phyloP scores from a whole-genome alignment of 495 filamentous ascomycete genomes.

The Penicillium riverlandense region DNA sequence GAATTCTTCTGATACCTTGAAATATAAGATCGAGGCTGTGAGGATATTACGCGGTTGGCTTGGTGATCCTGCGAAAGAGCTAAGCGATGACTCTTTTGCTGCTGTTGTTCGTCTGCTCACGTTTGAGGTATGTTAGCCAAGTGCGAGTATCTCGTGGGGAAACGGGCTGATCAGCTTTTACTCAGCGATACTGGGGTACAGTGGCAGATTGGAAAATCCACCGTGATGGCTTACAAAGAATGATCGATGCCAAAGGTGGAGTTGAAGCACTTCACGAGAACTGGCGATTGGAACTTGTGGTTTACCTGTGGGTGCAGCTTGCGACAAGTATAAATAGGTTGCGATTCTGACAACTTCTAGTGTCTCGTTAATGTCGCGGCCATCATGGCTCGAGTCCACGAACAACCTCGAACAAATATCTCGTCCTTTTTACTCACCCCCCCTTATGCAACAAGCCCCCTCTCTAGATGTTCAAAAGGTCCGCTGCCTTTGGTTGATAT shows the following conservation, averaged over 20 bases:
- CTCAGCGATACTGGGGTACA: conserved; percentile 23
- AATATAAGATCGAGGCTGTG: conserved; percentile 17
- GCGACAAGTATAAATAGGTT: not conserved
- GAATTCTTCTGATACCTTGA: conserved; percentile 8
- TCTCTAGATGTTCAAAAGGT: conserved; percentile 17
- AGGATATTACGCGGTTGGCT: conserved; percentile 17
- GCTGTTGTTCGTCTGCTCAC: conserved; percentile 21
- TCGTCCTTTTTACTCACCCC: conserved; percentile 1
- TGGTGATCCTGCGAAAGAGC: conserved; percentile 12
- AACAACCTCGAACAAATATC: conserved; percentile 13
- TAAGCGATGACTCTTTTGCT: conserved; percentile 20
- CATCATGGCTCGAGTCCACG: conserved; percentile 20
- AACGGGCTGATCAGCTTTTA: not conserved
- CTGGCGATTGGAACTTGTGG: conserved; percentile 20
- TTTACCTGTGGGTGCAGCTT: conserved; percentile 15
- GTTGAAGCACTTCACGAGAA: conserved; percentile 13
- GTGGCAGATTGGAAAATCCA: conserved; percentile 21
- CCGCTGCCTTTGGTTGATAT: conserved; percentile 21
- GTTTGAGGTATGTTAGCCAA: conserved; percentile 14
- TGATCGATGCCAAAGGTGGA: conserved; percentile 23
- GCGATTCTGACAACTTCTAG: conserved; percentile 6
- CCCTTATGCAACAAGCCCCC: not conserved
- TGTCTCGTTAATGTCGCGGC: conserved; percentile 20
- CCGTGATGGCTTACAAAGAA: conserved; percentile 18
- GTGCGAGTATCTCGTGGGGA: not conserved